Conservation (phyloP, 805 yeast genomes). For the Candida palmyrensis region DNA sequence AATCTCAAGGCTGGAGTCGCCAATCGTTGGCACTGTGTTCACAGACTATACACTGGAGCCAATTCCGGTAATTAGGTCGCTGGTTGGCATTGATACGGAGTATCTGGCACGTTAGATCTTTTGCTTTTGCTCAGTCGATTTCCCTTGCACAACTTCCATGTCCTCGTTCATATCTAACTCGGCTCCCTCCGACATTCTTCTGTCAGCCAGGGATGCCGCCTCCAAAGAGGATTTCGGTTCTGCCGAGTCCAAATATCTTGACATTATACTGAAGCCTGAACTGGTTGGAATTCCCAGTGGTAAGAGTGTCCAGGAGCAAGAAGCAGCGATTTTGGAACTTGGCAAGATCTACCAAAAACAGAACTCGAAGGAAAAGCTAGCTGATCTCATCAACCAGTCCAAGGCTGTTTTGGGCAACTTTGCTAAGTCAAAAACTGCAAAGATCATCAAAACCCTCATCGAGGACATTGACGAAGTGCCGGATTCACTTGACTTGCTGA, state of each 20-base stretch:
- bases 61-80: no score
- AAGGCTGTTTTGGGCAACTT: constrained; percentile 67
- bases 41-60: no score
- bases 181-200: no score
- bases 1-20: not conserved
- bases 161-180: no score
- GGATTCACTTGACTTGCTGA: constrained; percentile 62
- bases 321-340: constrained; percentile 66
- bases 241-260: constrained; percentile 60
- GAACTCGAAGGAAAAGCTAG: constrained; percentile 46
- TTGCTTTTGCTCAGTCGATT: no score
- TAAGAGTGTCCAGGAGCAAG: constrained; percentile 41
- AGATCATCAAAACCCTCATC: constrained; percentile 75
- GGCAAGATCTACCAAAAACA: constrained; percentile 62
- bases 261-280: constrained; percentile 32
- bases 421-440: constrained; percentile 94
- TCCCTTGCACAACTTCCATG: no score
- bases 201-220: constrained; percentile 55
- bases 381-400: constrained; percentile 59
- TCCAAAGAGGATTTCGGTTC: constrained; percentile 40
- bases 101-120: no score
- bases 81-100: no score
- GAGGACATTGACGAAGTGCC: constrained; percentile 69
- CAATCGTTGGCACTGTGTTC: no score
- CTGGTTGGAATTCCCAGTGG: not conserved